Conservation (phyloP, 1,139 yeast genomes). For the Debaryomyces subglobosus region DNA sequence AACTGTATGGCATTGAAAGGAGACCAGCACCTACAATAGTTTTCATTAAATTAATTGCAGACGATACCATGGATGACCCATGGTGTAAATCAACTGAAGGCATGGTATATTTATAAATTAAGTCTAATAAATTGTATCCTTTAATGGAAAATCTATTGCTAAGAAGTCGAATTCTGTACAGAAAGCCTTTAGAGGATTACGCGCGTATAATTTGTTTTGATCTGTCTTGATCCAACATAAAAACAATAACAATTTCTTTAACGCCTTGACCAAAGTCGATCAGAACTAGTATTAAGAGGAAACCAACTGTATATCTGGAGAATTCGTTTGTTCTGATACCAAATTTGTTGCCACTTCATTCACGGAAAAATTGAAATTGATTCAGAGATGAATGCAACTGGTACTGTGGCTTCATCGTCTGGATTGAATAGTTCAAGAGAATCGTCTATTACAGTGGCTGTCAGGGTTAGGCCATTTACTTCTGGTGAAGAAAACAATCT, state of each 20-base stretch:
- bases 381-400: constrained; percentile 5
- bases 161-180: not conserved
- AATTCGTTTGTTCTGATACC: not conserved
- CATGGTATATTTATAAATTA: not conserved
- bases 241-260: not conserved
- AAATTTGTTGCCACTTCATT: not conserved
- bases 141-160: not conserved
- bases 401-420: constrained; percentile 2
- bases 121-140: not conserved
- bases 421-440: constrained; percentile 34
- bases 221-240: not conserved
- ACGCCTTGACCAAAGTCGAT: not conserved
- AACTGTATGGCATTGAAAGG: constrained; percentile 89
- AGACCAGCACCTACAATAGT: constrained; percentile 91
- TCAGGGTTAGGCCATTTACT: constrained; percentile 86
- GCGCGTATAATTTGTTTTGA: constrained; percentile 1
- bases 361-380: constrained; percentile 3
- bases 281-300: not conserved
- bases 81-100: constrained; percentile 15
- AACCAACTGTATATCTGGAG: not conserved
- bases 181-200: not conserved
- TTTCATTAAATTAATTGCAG: constrained; percentile 63
- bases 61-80: constrained; percentile 46
- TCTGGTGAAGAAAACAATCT: constrained; percentile 53
- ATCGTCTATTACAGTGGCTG: constrained; percentile 77